These are phyloP conservation scores for Sporopachydermia quercuum DNA, from an alignment of 805 yeast genomes.

Conservation along the genomic window DNA sequence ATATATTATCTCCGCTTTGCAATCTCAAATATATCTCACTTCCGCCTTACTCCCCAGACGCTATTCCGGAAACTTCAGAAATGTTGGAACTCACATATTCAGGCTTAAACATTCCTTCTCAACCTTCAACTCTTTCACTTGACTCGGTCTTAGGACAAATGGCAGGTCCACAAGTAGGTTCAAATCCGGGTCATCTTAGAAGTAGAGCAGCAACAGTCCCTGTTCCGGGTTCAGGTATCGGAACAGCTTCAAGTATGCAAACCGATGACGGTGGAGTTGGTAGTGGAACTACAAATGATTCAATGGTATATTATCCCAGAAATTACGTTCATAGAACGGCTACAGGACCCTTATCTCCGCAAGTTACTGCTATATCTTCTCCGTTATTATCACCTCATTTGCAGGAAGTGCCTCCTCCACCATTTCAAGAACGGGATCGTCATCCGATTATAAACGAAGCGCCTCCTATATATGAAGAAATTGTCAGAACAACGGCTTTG, in stretches of 20 bases:
- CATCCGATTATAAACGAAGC: too few species aligned
- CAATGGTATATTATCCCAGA: slow-evolving; percentile 6
- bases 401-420: background rate
- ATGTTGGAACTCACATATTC: slow-evolving; percentile 1
- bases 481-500: too few species aligned
- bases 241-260: too few species aligned
- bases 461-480: background rate
- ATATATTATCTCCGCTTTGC: slow-evolving; percentile 59
- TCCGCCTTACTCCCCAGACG: slow-evolving; percentile 40
- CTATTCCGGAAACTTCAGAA: slow-evolving; percentile 5
- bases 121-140: background rate
- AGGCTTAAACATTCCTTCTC: background rate
- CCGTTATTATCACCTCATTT: background rate
- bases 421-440: background rate
- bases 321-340: background rate
- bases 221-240: slow-evolving; percentile 11
- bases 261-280: too few species aligned
- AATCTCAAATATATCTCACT: slow-evolving; percentile 67
- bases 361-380: background rate
- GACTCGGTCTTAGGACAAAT: background rate
- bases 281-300: slow-evolving; percentile 23
- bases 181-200: too few species aligned
- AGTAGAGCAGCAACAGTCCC: slow-evolving; percentile 7
- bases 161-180: too few species aligned
- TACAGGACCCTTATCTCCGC: background rate